A percentile compares a stretch with the other conserved stretches of the same genome.
Conservation (phyloP, 2,329 filamentous ascomycete genomes). For the Monosporascus ibericus region DNA sequence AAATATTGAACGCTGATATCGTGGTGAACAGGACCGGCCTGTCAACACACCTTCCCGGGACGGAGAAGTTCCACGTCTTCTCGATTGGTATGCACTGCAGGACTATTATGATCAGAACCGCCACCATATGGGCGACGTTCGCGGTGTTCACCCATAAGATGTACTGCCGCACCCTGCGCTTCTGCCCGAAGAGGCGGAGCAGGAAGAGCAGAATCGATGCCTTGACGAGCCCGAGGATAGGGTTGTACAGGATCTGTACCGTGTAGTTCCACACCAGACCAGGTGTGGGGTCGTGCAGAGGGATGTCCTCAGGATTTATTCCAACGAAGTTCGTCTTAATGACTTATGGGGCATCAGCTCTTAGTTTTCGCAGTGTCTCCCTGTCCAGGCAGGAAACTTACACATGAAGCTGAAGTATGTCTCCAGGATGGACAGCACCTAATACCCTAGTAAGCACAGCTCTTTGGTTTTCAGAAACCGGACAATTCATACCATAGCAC, state of each 20-base stretch:
- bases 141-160: slow-evolving; percentile 27
- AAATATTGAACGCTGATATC: slow-evolving; percentile 30
- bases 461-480: not conserved
- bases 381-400: slow-evolving; percentile 1
- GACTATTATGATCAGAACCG: slow-evolving; percentile 26
- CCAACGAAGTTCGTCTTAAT: slow-evolving; percentile 19
- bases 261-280: slow-evolving; percentile 29
- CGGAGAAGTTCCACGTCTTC: slow-evolving; percentile 23
- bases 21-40: slow-evolving; percentile 26
- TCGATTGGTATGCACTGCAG: slow-evolving; percentile 34
- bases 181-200: slow-evolving; percentile 33
- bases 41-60: slow-evolving; percentile 26
- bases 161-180: slow-evolving; percentile 24
- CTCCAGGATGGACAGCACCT: slow-evolving; percentile 16
- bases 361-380: not conserved
- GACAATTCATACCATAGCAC: slow-evolving; percentile 14
- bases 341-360: slow-evolving; percentile 2
- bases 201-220: slow-evolving; percentile 39
- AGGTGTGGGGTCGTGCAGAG: slow-evolving; percentile 13
- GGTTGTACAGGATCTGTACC: slow-evolving; percentile 38
- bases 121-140: slow-evolving; percentile 21
- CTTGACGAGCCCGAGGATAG: slow-evolving; percentile 39
- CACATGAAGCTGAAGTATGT: slow-evolving; percentile 19
- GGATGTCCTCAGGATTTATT: slow-evolving; percentile 12
- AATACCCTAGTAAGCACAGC: slow-evolving; percentile 1